phyloP scores from a whole-genome alignment of 345 rosid species.

The Rubroshorea leprosula region DNA sequence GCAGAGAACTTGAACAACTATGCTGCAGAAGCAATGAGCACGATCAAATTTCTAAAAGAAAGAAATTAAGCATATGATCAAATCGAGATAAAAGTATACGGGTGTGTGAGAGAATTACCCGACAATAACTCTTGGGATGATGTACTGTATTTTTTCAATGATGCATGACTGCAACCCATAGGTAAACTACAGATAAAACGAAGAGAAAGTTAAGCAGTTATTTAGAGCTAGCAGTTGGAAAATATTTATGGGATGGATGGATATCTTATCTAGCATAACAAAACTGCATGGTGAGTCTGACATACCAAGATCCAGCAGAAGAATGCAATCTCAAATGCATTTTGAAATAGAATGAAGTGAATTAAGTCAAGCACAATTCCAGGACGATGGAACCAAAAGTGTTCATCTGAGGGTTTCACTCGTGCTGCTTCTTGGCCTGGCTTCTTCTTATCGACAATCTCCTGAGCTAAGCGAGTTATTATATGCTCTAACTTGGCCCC shows the following conservation, averaged over 20 bases:
- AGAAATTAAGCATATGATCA: neutral
- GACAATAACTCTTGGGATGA: slow-evolving; percentile 67
- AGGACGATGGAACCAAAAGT: slow-evolving; percentile 69
- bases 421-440: slow-evolving; percentile 28
- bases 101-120: slow-evolving; percentile 38
- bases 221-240: no score
- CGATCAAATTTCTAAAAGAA: neutral
- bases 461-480: slow-evolving; percentile 53
- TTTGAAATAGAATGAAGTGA: slow-evolving; percentile 80
- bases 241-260: neutral
- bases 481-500: slow-evolving; percentile 76
- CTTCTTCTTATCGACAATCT: slow-evolving; percentile 20
- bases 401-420: slow-evolving; percentile 67
- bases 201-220: neutral
- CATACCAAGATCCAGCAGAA: slow-evolving; percentile 85
- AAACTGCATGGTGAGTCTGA: no score
- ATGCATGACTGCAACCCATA: slow-evolving; percentile 83
- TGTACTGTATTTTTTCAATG: slow-evolving; percentile 55
- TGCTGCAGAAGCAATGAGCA: slow-evolving; percentile 34
- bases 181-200: slow-evolving; percentile 34
- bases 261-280: no score
- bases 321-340: slow-evolving; percentile 79
- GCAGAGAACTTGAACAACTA: slow-evolving; percentile 79
- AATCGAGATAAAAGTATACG: neutral
- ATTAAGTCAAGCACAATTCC: slow-evolving; percentile 49